Evolutionary conservation across 2,329 filamentous ascomycete species (phyloP), one percentile per base, ranked within the genome.

Genomic region (Neofusicoccum laricinum): DNA sequence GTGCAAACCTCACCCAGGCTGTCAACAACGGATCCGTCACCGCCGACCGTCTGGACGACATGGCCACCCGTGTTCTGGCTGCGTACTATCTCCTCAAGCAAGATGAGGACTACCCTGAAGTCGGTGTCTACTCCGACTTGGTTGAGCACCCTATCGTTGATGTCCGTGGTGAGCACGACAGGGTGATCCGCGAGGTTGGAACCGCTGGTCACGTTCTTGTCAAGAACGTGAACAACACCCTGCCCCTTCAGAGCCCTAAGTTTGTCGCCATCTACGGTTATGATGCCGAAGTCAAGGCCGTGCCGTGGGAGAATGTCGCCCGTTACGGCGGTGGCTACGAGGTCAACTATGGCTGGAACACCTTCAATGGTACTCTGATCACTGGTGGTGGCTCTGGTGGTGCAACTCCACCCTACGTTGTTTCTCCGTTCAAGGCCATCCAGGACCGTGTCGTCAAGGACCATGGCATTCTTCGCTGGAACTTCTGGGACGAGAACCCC

Each of bases 171-270:
- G 71, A 72, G 66, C 78, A 80, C 59, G 72, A 73, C 0, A 67
- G 69, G 3, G 65, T 77, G 36, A 79, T 80, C 49, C 72, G 78
- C n/a, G 73, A 79, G 51, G 73, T 79, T 46, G 78, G 76, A 36
- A 73, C 75, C 14, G 78, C 76, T 4, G 77, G 77, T 1, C 77
- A 72, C 34, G 76, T 79, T 3, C 66, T 79, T 10, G 69, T 84
- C 6, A 84, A 84, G 69, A 86, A 86, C 61, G 70, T 83, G 21
- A 83, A 85, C 58, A 80, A 86, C 4, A 79, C 81, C 0, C 66
- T 87, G 2, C 85, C 84, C 0, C 72, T 86, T 2, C 70, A 81
- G 17, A 81, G 80, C 25, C 75, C 77, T 5, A 71, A 71, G 4
- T 77, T 74, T 63, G 65, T 79, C 7, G 73, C 71, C 50, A 70